phyloP scores from a whole-genome alignment of 768 basidiomycete genomes.

The Gloeopeniophorella convolvens region DNA sequence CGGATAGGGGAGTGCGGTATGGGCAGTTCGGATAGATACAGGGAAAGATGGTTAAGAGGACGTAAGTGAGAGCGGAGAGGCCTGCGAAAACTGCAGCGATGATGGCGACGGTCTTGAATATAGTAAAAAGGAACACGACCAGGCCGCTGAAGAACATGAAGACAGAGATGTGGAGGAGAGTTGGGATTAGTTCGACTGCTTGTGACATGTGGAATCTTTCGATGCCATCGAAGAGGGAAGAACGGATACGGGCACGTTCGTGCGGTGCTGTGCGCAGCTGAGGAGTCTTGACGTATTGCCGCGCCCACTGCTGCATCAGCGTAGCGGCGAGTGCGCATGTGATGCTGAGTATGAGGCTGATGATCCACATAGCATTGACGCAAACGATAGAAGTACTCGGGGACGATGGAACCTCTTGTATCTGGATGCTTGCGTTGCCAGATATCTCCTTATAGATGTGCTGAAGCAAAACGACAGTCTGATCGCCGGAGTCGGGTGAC shows the following conservation, averaged over 20 bases:
- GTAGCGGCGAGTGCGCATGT: constrained; percentile 12
- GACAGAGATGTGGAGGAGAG: constrained; percentile 14
- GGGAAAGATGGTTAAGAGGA: constrained; percentile 5
- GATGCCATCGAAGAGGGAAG: constrained; percentile 9
- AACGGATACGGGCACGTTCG: constrained; percentile 1
- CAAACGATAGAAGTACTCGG: not conserved
- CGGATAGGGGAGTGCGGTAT: constrained; percentile 16
- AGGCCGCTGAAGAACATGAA: constrained; percentile 17
- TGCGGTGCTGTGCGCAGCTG: not conserved
- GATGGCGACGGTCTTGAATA: not conserved
- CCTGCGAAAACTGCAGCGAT: not conserved
- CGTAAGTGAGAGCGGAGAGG: not conserved
- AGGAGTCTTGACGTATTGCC: constrained; percentile 12
- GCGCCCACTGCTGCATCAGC: constrained; percentile 16
- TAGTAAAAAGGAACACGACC: constrained; percentile 8
- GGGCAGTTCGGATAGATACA: constrained; percentile 1
- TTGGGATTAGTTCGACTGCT: constrained; percentile 6
- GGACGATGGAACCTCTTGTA: not conserved
- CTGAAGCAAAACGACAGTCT: not conserved
- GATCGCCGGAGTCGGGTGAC: constrained; percentile 6
- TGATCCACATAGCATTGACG: constrained; percentile 15
- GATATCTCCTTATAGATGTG: constrained; percentile 11
- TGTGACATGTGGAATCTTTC: constrained; percentile 1
- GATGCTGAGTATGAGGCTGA: constrained; percentile 17
- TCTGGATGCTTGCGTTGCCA: not conserved